Evolutionary conservation across 805 yeast genomes (phyloP), one percentile per base, ranked within the genome.

Genomic region (Nakazawaea ernobii): DNA sequence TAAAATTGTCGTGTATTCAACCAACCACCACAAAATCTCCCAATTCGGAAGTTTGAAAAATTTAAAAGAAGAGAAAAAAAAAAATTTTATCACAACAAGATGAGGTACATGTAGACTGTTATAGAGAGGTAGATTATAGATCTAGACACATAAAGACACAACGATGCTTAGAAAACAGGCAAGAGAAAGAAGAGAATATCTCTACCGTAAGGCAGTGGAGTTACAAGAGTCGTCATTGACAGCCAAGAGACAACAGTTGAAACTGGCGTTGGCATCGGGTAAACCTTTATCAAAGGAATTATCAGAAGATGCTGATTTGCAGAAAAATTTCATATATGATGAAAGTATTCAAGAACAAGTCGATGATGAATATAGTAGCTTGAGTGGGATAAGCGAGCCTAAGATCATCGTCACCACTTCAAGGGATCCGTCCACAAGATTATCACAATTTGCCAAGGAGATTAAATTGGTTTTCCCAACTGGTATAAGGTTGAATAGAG

Each of bases 381-480:
- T 89, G 45, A 82, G 94, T 53, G 99, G 99, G 2, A 73, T 94
- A 32, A 77, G 77, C 13, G 98, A 94, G 52, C 99, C 99, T 13
- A 82, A 88, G 56, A 76, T 94, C 11, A 82, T 94, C 20, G 90
- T 94, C 4, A 94, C 99, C 9, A 94, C 99, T 0, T 86, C 96
- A 17, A 75, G 99, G 67, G 86, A 88, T 55, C 98, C 98, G 8
- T 79, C 89, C 27, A 79, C 94, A 1, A 79, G 89, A 59, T 68
- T 94, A 47, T 75, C 87, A 39, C 99, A 94, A 63, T 94, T 94
- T 62, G 83, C 96, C 37, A 94, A 94, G 66, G 99, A 94, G 63
- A 77, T 94, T 55, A 84, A 87, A 61, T 71, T 94, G 37, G 69
- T 94, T 68, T 88, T 94, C 59, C 98, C 99, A 20, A 89, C 91